These are phyloP conservation scores for Monosporozyma yasuniensis DNA, from an alignment of 805 yeast genomes.

Conservation along the genomic window DNA sequence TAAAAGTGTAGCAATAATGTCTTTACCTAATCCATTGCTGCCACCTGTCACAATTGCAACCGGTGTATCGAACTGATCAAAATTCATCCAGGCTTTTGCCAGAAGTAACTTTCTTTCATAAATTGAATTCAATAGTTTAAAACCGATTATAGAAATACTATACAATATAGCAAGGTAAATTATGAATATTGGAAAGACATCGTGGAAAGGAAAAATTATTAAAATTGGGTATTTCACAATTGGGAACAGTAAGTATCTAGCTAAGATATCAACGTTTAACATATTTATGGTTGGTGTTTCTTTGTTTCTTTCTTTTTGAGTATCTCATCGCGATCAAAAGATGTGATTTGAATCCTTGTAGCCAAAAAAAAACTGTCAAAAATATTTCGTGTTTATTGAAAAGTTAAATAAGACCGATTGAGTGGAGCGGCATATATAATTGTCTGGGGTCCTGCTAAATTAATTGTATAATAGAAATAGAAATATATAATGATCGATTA, in stretches of 20 bases:
- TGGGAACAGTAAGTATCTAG: slow-evolving; percentile 12
- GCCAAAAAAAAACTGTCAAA: too few relatives aligned
- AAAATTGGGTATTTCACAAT: slow-evolving; percentile 16
- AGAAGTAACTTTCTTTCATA: neutral
- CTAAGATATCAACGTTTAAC: slow-evolving; percentile 16
- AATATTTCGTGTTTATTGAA: neutral
- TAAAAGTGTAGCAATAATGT: slow-evolving; percentile 17
- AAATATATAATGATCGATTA: neutral
- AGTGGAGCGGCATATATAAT: too few relatives aligned
- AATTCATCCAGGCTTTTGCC: slow-evolving; percentile 3
- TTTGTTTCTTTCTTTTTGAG: neutral
- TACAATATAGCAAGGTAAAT: slow-evolving; percentile 9
- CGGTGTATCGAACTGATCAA: slow-evolving; percentile 3
- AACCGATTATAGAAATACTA: slow-evolving; percentile 3
- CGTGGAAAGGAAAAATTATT: slow-evolving; percentile 5
- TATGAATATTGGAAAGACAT: slow-evolving; percentile 4
- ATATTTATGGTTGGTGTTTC: neutral
- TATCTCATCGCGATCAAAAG: neutral
- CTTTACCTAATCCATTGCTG: slow-evolving; percentile 31
- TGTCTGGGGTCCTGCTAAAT: neutral
- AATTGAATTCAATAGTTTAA: slow-evolving; percentile 6
- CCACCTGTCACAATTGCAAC: slow-evolving; percentile 31
- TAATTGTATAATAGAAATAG: neutral
- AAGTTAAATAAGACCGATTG: neutral
- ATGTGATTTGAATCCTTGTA: neutral